Base-by-base conservation (phyloP, 2,329 filamentous ascomycete genomes). In the Aspergillus tamarii region DNA sequence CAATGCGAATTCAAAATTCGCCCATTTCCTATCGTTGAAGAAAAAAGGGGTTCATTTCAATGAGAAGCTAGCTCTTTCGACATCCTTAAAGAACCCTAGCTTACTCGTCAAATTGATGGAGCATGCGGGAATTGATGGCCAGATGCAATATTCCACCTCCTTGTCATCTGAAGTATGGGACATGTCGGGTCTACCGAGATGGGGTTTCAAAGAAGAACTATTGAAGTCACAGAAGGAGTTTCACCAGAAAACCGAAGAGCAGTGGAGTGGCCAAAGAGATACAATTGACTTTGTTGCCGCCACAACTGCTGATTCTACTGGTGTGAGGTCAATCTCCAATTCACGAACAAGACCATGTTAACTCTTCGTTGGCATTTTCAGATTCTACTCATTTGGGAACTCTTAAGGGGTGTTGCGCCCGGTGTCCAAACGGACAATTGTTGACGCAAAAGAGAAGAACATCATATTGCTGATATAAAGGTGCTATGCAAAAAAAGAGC, bases 1-100 rank as follows among this genome's bases (percentile, higher is more conserved):
- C 30, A 74, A 71, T 6, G 69, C 82, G 2, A 86, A 84, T 21
- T 82, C 83, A 65, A 89, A 88, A 69, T 86, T 89, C 70, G 79
- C 81, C 55, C 84, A 85, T 67, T 90, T 89, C 65, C 80, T 89
- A 4, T 81, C 84, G 26, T 77, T 89, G 41, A 90, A 89, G 73
- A 84, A 84, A 69, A 84, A 87, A 72, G 85, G 85, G 2, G 78
- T 87, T 26, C 88, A 90, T 73, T 90, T 89, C 78, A 89, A 90
- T 67, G 81, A 85, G 67, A 85, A 88, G 60, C 76, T 90, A 16
- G 83, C 85, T 59, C 78, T 77, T 43, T 87, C 86, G 4, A 80
- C 84, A 2, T 85, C 85, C 1, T 78, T 89, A 32, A 84, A 84
- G 50, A 89, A 89, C 69, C 87, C 88, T 10, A 84, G 82, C 61